Evolutionary conservation across 176 grass and related monocot genomes (phyloP).

Genomic region (Aegilops bicornis): DNA sequence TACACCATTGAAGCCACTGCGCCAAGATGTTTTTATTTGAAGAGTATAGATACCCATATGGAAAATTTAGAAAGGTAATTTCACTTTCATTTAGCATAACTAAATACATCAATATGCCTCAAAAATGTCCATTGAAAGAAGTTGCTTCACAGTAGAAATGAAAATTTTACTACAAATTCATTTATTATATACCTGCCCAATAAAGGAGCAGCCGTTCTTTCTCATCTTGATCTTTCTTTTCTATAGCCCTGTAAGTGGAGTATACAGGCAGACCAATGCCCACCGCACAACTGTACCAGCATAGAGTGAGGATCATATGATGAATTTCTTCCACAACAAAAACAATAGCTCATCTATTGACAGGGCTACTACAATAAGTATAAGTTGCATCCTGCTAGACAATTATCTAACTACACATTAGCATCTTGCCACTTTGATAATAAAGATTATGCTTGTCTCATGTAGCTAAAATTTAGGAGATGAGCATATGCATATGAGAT

Average conservation of each 20-base stretch:
- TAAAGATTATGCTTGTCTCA: constrained; percentile 17
- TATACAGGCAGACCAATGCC: constrained; percentile 86
- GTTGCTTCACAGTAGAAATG: background rate
- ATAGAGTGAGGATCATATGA: constrained; percentile 21
- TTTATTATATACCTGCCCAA: constrained; percentile 76
- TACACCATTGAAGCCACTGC: background rate
- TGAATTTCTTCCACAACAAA: background rate
- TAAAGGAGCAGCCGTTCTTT: constrained; percentile 87
- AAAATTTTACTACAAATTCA: background rate
- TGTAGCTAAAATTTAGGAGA: background rate
- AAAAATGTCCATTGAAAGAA: constrained; percentile 9
- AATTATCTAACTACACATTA: constrained; percentile 14
- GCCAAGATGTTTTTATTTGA: background rate
- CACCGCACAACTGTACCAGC: constrained; percentile 73
- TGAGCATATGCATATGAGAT: background rate
- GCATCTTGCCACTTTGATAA: background rate
- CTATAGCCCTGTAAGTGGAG: constrained; percentile 94
- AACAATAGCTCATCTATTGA: background rate
- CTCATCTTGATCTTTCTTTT: constrained; percentile 80
- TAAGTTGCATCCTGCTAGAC: constrained; percentile 10
- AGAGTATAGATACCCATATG: background rate
- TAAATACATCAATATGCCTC: background rate
- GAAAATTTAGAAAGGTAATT: background rate
- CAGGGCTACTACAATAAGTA: background rate
- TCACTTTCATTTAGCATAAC: background rate